Evolutionary conservation across 148 eudicot species (phyloP), one percentile per base, ranked within the genome.

Genomic region (Chenopodium berlandieri): DNA sequence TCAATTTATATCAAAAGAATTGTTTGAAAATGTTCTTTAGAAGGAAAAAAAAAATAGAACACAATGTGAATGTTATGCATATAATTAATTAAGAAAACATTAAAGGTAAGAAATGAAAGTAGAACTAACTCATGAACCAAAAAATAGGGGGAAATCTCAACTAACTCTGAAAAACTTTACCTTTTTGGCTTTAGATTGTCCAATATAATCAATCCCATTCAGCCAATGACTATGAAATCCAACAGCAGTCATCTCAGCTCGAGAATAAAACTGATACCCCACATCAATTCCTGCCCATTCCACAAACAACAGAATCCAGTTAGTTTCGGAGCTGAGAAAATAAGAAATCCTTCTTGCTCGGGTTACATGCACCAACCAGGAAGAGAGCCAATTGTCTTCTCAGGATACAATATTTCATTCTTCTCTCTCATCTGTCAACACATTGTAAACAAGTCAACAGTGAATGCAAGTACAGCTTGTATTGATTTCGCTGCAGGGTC

Each of bases 191-290:
- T 22, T 65, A 17, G 31, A 9, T 31, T 34, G 23, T 70, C 84
- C 84, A 62, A 82, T 76, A 64, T 60, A 85, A 85, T 75, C 87
- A 82, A 85, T 85, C 44, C 85, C 87, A 70, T 76, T 63, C 30
- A 82, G 78, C 87, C 85, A 85, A 75, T 82, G 87, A 50, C 80
- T 60, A 54, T 85, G 87, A 79, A 85, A 80, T 71, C 87, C 87
- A 70, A 85, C 31, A 4, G 69, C 87, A 60, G 44, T 77, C 87
- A 85, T 85, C 79, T 85, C 87, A 47, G 82, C 85, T 23, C 87
- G 85, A 75, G 87, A 85, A 79, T 58, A 85, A 71, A 85, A 85
- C 30, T 82, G 80, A 78, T 82, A 64, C 16, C 87, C 87, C 47
- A 85, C 82, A 47, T 82, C 83, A 25, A 85, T 82, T 37, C 87